phyloP scores from a whole-genome alignment of 768 basidiomycete species.

The Kwoniella europaea region DNA sequence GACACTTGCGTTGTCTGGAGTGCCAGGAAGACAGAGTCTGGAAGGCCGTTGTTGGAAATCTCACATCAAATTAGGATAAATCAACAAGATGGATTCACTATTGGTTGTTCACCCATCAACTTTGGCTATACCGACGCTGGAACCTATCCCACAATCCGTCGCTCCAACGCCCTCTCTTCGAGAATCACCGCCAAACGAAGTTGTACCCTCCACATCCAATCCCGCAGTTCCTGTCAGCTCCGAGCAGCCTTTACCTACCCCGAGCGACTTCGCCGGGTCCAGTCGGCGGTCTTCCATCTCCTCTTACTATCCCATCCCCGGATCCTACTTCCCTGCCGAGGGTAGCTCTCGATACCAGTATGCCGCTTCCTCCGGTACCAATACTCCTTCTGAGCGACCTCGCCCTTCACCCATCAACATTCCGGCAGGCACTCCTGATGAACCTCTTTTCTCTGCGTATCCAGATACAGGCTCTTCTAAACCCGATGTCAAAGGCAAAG shows the following conservation, averaged over 20 bases:
- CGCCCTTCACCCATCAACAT: conserved; percentile 39
- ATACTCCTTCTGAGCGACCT: conserved; percentile 31
- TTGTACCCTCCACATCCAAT: conserved; percentile 22
- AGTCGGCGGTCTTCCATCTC: conserved; percentile 31
- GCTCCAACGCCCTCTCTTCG: conserved; percentile 36
- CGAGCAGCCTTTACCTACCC: conserved; percentile 3
- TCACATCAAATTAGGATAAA: neutral
- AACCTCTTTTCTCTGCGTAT: conserved; percentile 51
- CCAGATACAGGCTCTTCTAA: conserved; percentile 33
- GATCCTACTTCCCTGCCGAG: conserved; percentile 42
- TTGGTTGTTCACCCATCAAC: conserved; percentile 30
- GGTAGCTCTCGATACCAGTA: conserved; percentile 2
- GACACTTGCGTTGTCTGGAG: neutral
- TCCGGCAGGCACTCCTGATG: conserved; percentile 38
- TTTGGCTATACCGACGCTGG: conserved; percentile 36
- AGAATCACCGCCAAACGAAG: conserved; percentile 23
- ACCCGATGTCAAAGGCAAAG: conserved; percentile 32
- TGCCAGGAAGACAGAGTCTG: neutral
- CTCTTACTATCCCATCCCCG: conserved; percentile 28
- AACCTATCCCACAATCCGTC: conserved; percentile 45
- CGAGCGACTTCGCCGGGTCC: conserved; percentile 12
- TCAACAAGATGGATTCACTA: conserved; percentile 23
- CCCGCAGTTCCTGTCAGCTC: neutral
- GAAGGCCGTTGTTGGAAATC: neutral
- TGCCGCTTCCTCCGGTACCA: conserved; percentile 26